Base-by-base conservation (phyloP, 257 asterid genomes). In the Osmanthus fragrans region DNA sequence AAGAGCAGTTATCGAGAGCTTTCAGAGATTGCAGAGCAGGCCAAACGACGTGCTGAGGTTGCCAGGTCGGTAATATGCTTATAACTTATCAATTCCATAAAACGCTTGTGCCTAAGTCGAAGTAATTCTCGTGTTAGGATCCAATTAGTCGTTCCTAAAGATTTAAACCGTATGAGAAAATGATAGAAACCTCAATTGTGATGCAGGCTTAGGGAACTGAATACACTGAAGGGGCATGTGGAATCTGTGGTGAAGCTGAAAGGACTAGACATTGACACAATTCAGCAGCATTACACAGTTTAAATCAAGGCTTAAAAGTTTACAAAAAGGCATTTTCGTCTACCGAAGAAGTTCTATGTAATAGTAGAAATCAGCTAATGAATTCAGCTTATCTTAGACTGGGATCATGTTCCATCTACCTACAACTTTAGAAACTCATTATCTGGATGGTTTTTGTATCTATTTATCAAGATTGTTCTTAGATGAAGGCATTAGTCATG, bases 191-290 rank as follows among this genome's bases (percentile, higher is more conserved):
- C 13, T n/a, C 30, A 47, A 30, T n/a, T 25, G 10, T 54, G 73
- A 11, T 76, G 80, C 83, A 94, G 98, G 92, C 88, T 92, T 25
- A 78, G 97, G 3, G 97, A 94, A 87, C 80, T 94, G 80, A 91
- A 91, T 71, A 94, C 98, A 34, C 91, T 94, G 74, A 94, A 94
- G 85, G 97, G 98, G 47, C 98, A 94, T 33, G 98, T 94, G 4
- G 98, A 94, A 80, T 94, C 98, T 0, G 97, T 92, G 25, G 98
- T 94, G 91, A 92, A 91, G 97, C 87, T 94, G 79, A 94, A 94
- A 77, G 98, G 98, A 9, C 64, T 94, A 71, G 98, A 94, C 78
- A 89, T 94, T 63, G 98, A 94, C 49, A 94, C 97, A 2, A 92
- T 90, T 80, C 97, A 92, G 78, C 98, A 94, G 76, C 96, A 92